Conservation (phyloP, 805 yeast species). For the Henningerozyma blattae region DNA sequence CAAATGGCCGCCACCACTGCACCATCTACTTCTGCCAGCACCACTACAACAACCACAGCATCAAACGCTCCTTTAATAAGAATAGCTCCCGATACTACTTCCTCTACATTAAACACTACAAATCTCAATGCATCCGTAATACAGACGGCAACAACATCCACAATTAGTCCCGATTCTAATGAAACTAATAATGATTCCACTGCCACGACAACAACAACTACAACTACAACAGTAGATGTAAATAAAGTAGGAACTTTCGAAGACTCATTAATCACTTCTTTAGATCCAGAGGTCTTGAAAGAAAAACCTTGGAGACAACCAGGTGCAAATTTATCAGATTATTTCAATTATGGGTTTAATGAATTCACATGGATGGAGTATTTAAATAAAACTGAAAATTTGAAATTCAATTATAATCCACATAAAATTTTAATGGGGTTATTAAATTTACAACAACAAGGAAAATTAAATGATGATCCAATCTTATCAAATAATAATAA, state of each 20-base stretch:
- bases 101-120: too few species aligned
- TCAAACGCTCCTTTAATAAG: constrained; percentile 1
- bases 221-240: constrained; percentile 22
- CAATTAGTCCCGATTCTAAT: neutral
- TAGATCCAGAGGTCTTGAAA: constrained; percentile 67
- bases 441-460: constrained; percentile 25
- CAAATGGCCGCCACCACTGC: constrained; percentile 4
- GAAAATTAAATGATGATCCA: constrained; percentile 14
- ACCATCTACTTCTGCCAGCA: constrained; percentile 4
- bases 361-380: constrained; percentile 94
- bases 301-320: constrained; percentile 99
- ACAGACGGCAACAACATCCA: constrained; percentile 5
- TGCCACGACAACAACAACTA: constrained; percentile 10
- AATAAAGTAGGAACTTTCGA: constrained; percentile 33
- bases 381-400: constrained; percentile 73
- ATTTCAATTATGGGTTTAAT: constrained; percentile 93
- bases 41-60: constrained; percentile 3
- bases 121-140: too few species aligned
- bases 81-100: constrained; percentile 2
- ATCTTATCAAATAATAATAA: constrained; percentile 1
- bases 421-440: constrained; percentile 58
- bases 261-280: constrained; percentile 72
- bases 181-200: constrained; percentile 8
- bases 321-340: constrained; percentile 89
- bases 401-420: constrained; percentile 72